phyloP scores from a whole-genome alignment of 192 early-diverging fungal species.

The Entomortierella beljakovae region DNA sequence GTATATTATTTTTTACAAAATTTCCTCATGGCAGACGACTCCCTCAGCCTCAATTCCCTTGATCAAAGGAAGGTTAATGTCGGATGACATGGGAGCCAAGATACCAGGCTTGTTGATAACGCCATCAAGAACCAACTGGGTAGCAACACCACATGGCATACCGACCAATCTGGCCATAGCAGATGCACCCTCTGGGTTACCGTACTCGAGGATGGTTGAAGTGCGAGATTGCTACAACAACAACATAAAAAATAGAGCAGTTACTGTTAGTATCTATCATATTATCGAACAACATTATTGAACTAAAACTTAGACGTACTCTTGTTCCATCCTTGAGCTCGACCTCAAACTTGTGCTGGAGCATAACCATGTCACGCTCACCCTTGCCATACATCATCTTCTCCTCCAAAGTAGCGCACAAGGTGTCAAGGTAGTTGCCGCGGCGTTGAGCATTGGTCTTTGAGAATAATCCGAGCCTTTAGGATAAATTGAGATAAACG shows the following conservation, averaged over 20 bases:
- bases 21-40: conserved; percentile 86
- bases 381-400: conserved; percentile 94
- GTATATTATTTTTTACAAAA: conserved; percentile 58
- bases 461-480: conserved; percentile 90
- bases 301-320: conserved; percentile 12
- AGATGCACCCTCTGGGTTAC: conserved; percentile 80
- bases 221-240: conserved; percentile 84
- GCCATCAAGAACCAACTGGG: conserved; percentile 92
- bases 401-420: conserved; percentile 95
- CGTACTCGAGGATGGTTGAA: conserved; percentile 94
- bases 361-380: conserved; percentile 97
- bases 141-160: conserved; percentile 95
- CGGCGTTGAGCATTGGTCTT: conserved; percentile 68
- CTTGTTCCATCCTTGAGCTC: conserved; percentile 86
- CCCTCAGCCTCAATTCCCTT: conserved; percentile 89
- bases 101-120: conserved; percentile 82
- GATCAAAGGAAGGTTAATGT: conserved; percentile 93
- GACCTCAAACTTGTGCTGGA: conserved; percentile 97
- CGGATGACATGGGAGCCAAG: conserved; percentile 90
- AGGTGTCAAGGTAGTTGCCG: conserved; percentile 87
- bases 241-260: neutral
- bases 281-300: too few species aligned
- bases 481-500: neutral
- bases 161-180: conserved; percentile 99
- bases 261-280: neutral